These are phyloP conservation scores for Eucalyptus globulus DNA, from an alignment of 345 rosid genomes.

Conservation along the genomic window DNA sequence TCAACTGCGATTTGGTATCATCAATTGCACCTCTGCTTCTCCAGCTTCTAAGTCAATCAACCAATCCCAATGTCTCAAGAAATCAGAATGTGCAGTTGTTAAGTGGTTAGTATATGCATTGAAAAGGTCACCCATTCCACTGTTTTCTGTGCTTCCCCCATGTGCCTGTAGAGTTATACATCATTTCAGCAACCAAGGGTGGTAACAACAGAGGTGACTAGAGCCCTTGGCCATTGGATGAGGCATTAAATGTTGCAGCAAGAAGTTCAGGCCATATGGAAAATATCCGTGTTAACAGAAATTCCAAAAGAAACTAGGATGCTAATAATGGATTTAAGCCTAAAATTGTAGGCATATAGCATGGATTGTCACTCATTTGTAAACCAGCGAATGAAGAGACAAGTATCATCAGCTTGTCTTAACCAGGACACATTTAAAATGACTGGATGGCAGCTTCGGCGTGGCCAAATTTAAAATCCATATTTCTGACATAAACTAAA, in stretches of 20 bases:
- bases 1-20: background rate
- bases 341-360: background rate
- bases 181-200: background rate
- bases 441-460: background rate
- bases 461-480: background rate
- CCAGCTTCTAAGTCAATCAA: conserved; percentile 88
- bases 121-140: conserved; percentile 80
- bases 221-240: background rate
- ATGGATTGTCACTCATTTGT: background rate
- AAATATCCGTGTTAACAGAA: background rate
- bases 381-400: background rate
- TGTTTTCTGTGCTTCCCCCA: conserved; percentile 71
- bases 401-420: background rate
- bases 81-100: conserved; percentile 42
- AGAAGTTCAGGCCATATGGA: background rate
- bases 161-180: conserved; percentile 45
- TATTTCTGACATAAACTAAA: background rate
- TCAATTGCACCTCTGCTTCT: conserved; percentile 56
- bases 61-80: conserved; percentile 72
- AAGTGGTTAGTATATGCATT: conserved; percentile 59
- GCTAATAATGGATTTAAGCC: background rate
- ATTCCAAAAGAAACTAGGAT: background rate
- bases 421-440: background rate
- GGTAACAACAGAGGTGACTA: background rate
- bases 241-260: background rate